These are phyloP conservation scores for Rhizopogon vulgaris DNA, from an alignment of 768 basidiomycete genomes.

Conservation along the genomic window DNA sequence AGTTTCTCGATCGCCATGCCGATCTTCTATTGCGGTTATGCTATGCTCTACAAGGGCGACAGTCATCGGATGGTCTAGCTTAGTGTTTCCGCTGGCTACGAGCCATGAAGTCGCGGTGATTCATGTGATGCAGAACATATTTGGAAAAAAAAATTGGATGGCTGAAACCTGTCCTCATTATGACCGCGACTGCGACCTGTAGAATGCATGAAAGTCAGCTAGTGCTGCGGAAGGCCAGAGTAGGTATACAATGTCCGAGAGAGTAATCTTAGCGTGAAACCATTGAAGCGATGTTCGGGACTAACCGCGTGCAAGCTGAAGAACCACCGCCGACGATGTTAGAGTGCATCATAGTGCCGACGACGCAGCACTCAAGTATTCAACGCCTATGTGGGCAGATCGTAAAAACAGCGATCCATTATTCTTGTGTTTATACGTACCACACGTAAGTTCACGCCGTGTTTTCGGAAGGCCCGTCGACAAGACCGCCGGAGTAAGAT, in stretches of 20 bases:
- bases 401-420: neutral
- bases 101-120: neutral
- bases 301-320: neutral
- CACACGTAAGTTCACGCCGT: neutral
- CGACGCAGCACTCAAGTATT: neutral
- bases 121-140: neutral
- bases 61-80: neutral
- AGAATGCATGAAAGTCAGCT: neutral
- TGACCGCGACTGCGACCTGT: neutral
- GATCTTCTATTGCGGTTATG: neutral
- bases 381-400: neutral
- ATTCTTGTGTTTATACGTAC: neutral
- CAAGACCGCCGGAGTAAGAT: slow-evolving; percentile 52
- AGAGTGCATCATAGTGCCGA: neutral
- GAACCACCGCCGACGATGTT: neutral
- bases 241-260: neutral
- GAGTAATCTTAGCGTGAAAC: neutral
- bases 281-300: neutral
- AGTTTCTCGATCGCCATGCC: neutral
- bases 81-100: neutral
- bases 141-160: neutral
- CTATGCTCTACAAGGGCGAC: neutral
- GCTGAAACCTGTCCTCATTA: neutral
- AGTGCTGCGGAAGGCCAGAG: neutral
- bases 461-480: slow-evolving; percentile 13